Evolutionary conservation across 768 basidiomycete genomes (phyloP).

Genomic region (Lactifluus pinguis): DNA sequence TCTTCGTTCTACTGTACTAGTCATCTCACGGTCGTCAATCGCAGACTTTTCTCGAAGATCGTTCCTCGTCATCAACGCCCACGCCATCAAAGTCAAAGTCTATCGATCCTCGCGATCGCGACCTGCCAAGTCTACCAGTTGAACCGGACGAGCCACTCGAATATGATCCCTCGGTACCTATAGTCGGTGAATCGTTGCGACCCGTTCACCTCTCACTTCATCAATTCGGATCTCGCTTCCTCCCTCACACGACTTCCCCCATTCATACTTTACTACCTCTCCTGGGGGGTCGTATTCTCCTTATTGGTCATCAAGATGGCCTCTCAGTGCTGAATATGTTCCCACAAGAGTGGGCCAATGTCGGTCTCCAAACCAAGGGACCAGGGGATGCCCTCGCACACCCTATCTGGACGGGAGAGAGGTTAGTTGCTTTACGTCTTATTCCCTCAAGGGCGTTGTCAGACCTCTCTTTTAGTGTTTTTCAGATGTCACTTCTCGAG

Average conservation of each 20-base stretch:
- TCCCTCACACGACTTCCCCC: conserved; percentile 67
- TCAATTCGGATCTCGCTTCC: conserved; percentile 77
- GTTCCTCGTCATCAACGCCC: conserved; percentile 1
- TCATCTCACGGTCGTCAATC: not conserved
- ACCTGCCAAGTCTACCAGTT: conserved; percentile 10
- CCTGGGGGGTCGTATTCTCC: conserved; percentile 50
- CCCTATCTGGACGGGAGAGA: conserved; percentile 70
- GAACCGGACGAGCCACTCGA: conserved; percentile 17
- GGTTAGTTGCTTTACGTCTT: conserved; percentile 35
- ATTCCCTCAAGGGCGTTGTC: not conserved
- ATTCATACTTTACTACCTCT: conserved; percentile 73
- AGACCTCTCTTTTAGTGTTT: conserved; percentile 40
- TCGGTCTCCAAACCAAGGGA: conserved; percentile 35
- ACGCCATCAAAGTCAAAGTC: not conserved
- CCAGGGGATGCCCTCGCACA: conserved; percentile 64
- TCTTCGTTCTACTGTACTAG: not conserved
- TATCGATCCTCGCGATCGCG: not conserved
- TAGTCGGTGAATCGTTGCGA: conserved; percentile 40
- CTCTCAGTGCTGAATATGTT: conserved; percentile 79
- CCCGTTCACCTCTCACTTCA: conserved; percentile 63
- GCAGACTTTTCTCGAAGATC: conserved; percentile 4
- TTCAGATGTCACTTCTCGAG: conserved; percentile 72
- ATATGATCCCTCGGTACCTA: conserved; percentile 27
- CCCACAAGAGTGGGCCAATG: conserved; percentile 57
- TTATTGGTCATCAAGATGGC: conserved; percentile 74